Percentiles rank a stretch among this genome's conserved stretches.
Conservation (phyloP, 2,329 filamentous ascomycete species). For the Fusarium multiceps region DNA sequence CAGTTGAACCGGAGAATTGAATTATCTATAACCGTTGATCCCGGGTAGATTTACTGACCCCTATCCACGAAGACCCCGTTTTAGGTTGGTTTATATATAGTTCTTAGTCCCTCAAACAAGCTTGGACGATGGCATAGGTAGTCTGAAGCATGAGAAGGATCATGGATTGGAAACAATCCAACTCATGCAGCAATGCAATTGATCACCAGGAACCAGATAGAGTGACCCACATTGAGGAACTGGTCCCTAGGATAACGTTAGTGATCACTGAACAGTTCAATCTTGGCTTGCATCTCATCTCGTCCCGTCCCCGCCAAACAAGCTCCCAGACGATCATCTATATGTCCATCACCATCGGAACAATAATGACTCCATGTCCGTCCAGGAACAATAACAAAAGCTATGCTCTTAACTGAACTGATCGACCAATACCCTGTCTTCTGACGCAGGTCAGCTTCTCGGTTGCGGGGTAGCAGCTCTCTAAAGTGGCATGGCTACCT, state of each 20-base stretch:
- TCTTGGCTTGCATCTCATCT: conserved; percentile 44
- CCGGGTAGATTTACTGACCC: background rate
- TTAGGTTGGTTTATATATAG: background rate
- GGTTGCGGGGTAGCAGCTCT: conserved; percentile 46
- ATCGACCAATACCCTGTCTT: conserved; percentile 41
- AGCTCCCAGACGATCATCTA: conserved; percentile 28
- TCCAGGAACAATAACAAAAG: conserved; percentile 19
- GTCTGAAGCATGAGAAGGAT: background rate
- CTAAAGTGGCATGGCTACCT: conserved; percentile 22
- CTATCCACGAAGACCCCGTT: background rate
- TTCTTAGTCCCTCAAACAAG: background rate
- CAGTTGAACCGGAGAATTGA: background rate
- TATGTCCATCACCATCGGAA: conserved; percentile 11
- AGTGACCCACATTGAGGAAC: conserved; percentile 20
- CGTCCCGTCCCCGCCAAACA: conserved; percentile 43
- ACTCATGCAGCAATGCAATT: conserved; percentile 11
- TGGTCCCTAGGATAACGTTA: background rate
- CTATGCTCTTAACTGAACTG: conserved; percentile 19
- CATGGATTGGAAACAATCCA: conserved; percentile 14
- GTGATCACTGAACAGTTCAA: conserved; percentile 10
- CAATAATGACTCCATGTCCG: conserved; percentile 9
- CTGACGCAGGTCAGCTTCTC: conserved; percentile 37
- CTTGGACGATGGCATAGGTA: background rate
- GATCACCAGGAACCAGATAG: background rate
- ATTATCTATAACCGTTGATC: background rate